A percentile compares a stretch with the other conserved stretches of the same genome.
These are phyloP conservation scores for Zygnema cylindricum DNA, from an alignment of 139 green algal genomes.

Conservation along the genomic window DNA sequence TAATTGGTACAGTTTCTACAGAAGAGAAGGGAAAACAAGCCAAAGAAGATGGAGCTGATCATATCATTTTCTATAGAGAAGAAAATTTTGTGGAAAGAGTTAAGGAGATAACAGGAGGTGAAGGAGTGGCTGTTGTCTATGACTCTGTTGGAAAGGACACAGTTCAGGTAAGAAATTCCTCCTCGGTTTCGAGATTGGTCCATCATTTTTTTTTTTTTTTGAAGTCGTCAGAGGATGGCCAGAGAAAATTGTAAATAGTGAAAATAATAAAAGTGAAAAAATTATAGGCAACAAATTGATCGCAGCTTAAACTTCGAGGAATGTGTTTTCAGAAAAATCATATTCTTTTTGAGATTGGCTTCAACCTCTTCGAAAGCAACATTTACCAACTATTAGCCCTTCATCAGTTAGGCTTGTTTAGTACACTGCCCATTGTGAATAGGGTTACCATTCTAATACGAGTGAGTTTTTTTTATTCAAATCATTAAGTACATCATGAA, in stretches of 20 bases:
- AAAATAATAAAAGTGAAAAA: too few relatives aligned
- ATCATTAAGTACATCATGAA: too few relatives aligned
- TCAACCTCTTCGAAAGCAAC: too few relatives aligned
- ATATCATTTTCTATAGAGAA: constrained; percentile 37
- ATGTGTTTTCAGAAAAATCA: too few relatives aligned
- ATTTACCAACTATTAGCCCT: too few relatives aligned
- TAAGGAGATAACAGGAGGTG: constrained; percentile 37
- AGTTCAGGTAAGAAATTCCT: constrained; percentile 26
- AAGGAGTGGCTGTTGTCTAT: constrained; percentile 50
- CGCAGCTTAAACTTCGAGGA: too few relatives aligned
- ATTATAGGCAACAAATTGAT: too few relatives aligned
- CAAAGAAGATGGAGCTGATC: constrained; percentile 11
- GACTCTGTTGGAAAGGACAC: constrained; percentile 56
- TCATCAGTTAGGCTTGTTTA: too few relatives aligned
- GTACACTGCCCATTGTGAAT: too few relatives aligned
- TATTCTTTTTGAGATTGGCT: too few relatives aligned
- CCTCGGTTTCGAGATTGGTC: not conserved
- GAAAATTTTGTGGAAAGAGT: constrained; percentile 47
- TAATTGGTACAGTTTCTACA: constrained; percentile 49
- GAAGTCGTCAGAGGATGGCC: not conserved
- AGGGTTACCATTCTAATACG: too few relatives aligned
- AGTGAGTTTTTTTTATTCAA: too few relatives aligned
- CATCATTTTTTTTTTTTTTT: not conserved
- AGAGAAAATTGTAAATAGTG: not conserved
- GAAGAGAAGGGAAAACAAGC: constrained; percentile 45